phyloP scores from a whole-genome alignment of 805 yeast genomes.

The Kuraishia capsulata region DNA sequence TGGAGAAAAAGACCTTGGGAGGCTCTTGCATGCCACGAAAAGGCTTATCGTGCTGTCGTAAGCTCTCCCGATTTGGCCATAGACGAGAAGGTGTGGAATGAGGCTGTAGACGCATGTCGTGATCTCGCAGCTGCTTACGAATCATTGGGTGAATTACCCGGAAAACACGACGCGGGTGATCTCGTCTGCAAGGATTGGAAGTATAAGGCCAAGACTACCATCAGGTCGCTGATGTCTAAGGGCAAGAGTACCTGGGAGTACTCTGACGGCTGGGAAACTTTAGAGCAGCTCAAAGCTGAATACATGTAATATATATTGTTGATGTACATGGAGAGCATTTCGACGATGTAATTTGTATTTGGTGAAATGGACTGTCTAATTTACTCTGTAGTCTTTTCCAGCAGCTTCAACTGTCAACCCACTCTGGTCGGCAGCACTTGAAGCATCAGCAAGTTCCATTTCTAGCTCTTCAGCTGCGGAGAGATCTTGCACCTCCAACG shows the following conservation, averaged over 20 bases:
- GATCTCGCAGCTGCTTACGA: constrained; percentile 83
- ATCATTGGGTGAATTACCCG: constrained; percentile 77
- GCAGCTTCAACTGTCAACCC: no score
- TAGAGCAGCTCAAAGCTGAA: constrained; percentile 39
- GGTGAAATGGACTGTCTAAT: background rate
- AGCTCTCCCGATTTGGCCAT: constrained; percentile 56
- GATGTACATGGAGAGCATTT: background rate
- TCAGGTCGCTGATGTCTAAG: constrained; percentile 68
- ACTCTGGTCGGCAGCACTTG: no score
- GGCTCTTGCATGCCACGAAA: constrained; percentile 77
- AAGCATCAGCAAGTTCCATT: no score
- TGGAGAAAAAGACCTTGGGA: constrained; percentile 89
- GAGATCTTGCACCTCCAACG: constrained; percentile 7
- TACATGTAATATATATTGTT: constrained; percentile 3
- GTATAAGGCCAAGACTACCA: constrained; percentile 65
- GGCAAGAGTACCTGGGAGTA: constrained; percentile 79
- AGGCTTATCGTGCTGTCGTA: constrained; percentile 68
- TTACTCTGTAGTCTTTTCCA: no score
- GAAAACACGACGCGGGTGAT: constrained; percentile 71
- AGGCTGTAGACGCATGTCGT: constrained; percentile 67
- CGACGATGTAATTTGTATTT: no score
- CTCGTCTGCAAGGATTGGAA: constrained; percentile 91
- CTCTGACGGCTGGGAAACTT: constrained; percentile 63
- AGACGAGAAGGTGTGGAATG: constrained; percentile 60
- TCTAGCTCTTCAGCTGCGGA: background rate